Base-by-base conservation (phyloP, 2,329 filamentous ascomycete genomes). In the Microcyclosporella mali region DNA sequence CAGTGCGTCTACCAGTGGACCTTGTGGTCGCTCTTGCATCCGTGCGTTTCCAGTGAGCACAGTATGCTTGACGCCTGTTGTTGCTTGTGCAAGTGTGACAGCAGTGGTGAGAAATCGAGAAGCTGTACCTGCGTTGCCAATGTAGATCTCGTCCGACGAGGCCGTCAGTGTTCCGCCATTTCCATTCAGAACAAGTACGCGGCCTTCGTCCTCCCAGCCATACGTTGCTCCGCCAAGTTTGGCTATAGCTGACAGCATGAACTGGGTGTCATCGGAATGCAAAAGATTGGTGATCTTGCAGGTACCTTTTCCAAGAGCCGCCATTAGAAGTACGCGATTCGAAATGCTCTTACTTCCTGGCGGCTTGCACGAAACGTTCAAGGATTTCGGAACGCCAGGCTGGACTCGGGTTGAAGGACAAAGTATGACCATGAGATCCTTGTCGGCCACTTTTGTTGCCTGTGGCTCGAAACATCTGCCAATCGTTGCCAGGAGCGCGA, bases 281-380 rank as follows among this genome's bases (percentile, higher is more conserved):
- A 98, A 76, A 25, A 98, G 72, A 57, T 98, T 97, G 65, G 80
- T 89, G 64, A 98, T 85, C 30, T 85, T 83, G 61, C 89, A 95
- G 18, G 82, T 81, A 14, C 92, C 92, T 42, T 79, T 78, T 27
- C 89, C 88, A 25, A 98, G 80, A 10, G 92, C 92, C 33, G 92
- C 92, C 39, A 98, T 75, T n/a, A 98, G 80, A 30, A 98, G 77
- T 27, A 94, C 90, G 33, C 92, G 81, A 66, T 98, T 98, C 1
- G 92, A 98, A 45, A 98, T 88, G 65, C 89, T 95, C 72, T 98
- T 98, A 15, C 92, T 97, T 34, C 92, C 92, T 1, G 92, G 92
- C 16, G 92, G 92, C 3, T 80, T 85, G 56, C 95, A 89, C 28
- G 81, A 81, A 29, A 89, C 80, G 21, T 80, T 74, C 9, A 86